Evolutionary conservation across 2,329 filamentous ascomycete species (phyloP).

Genomic region (Aspergillus udagawae): DNA sequence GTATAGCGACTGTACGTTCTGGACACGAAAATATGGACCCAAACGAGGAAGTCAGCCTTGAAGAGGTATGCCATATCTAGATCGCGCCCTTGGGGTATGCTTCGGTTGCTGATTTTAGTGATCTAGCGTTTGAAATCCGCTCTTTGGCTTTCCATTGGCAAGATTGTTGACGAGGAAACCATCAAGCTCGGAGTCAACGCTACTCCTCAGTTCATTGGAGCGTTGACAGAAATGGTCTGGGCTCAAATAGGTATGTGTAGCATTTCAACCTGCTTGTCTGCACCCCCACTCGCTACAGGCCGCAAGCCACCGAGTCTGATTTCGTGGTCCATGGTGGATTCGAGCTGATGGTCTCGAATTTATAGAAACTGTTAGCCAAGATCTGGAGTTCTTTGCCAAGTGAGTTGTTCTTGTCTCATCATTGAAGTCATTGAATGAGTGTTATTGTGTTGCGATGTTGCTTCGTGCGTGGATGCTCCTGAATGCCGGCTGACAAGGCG

Average conservation of each 20-base stretch:
- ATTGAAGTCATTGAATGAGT: background rate
- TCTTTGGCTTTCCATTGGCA: conserved; percentile 78
- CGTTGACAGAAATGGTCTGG: conserved; percentile 82
- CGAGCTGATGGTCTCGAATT: conserved; percentile 4
- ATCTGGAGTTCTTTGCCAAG: conserved; percentile 63
- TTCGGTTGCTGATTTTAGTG: background rate
- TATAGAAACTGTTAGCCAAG: conserved; percentile 52
- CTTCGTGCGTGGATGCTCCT: background rate
- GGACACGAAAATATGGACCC: conserved; percentile 18
- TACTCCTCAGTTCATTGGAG: conserved; percentile 85
- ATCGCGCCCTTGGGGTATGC: background rate
- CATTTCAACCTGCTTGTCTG: background rate
- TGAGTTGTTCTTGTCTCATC: conserved; percentile 22
- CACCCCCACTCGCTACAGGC: background rate
- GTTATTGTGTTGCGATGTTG: background rate
- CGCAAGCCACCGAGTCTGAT: background rate
- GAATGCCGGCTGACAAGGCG: conserved; percentile 1
- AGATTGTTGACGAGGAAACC: conserved; percentile 83
- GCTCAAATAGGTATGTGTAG: conserved; percentile 67
- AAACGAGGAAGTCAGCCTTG: conserved; percentile 27
- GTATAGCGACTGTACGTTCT: background rate
- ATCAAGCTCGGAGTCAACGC: conserved; percentile 72
- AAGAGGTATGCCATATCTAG: conserved; percentile 27
- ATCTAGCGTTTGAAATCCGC: conserved; percentile 73
- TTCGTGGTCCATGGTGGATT: background rate